A percentile compares a stretch with the other conserved stretches of the same genome.
Conservation (phyloP, 805 yeast species). For the Saccharomycopsis javanensis region DNA sequence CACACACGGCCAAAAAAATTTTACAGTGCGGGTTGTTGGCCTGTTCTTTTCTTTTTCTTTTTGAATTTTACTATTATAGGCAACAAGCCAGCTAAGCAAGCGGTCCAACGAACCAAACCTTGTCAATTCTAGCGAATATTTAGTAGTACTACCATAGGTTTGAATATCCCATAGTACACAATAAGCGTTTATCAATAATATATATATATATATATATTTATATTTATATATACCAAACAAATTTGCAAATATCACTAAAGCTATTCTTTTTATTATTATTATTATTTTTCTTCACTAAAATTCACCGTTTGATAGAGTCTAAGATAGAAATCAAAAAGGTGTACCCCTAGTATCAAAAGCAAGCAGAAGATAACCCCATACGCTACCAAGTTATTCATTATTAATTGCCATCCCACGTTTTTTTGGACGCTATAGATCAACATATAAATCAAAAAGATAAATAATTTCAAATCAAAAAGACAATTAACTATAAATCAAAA, state of each 20-base stretch:
- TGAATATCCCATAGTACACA: not conserved
- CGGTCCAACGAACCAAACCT: not conserved
- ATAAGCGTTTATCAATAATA: no score
- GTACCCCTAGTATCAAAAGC: not conserved
- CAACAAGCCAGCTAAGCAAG: conserved; percentile 2
- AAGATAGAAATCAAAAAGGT: not conserved
- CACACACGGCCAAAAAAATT: not conserved
- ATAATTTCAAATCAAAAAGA: no score
- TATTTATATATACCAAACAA: no score
- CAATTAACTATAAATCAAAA: no score
- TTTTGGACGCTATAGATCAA: no score
- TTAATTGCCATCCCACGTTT: not conserved
- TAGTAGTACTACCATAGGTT: not conserved
- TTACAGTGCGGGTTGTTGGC: not conserved
- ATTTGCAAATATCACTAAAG: no score
- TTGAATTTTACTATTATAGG: not conserved
- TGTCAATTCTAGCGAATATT: not conserved
- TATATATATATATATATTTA: no score
- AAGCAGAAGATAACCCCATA: not conserved
- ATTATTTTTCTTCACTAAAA: no score
- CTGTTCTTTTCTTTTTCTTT: no score
- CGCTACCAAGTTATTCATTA: not conserved
- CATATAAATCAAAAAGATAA: not conserved
- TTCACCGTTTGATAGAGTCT: no score
- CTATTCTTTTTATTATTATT: no score